These are phyloP conservation scores for Lactifluus volemus DNA, from an alignment of 768 basidiomycete genomes.

Conservation along the genomic window DNA sequence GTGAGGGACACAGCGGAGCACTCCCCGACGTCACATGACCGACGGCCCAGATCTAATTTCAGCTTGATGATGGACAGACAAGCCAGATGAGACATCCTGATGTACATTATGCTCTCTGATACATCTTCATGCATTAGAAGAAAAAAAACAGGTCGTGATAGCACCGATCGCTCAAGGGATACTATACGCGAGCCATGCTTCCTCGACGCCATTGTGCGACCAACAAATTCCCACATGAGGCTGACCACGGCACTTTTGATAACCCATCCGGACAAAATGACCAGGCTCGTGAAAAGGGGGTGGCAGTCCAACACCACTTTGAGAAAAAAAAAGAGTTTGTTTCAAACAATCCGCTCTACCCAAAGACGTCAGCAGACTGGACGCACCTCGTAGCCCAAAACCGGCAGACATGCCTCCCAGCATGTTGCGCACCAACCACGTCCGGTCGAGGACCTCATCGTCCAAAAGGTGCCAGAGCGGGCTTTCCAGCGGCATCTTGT, in stretches of 20 bases:
- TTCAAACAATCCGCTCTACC: background rate
- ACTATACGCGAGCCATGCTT: conserved; percentile 76
- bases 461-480: conserved; percentile 49
- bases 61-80: too few relatives aligned
- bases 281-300: conserved; percentile 63
- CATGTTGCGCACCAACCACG: conserved; percentile 78
- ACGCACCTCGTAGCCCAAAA: conserved; percentile 70
- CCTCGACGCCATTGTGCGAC: conserved; percentile 47
- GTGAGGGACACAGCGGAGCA: too few relatives aligned
- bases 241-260: conserved; percentile 56
- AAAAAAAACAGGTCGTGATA: too few relatives aligned
- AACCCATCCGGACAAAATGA: conserved; percentile 67
- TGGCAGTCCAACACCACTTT: conserved; percentile 72
- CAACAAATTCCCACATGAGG: conserved; percentile 61
- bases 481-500: conserved; percentile 25
- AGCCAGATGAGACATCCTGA: too few relatives aligned
- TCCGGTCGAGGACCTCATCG: conserved; percentile 67
- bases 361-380: background rate
- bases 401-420: conserved; percentile 83
- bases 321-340: background rate
- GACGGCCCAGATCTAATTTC: too few relatives aligned
- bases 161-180: conserved; percentile 41
- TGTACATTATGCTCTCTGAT: too few relatives aligned
- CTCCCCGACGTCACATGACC: too few relatives aligned
- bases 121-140: too few relatives aligned